Evolutionary conservation across 805 yeast genomes (phyloP), one percentile per base, ranked within the genome.

Genomic region (Cyberlindnera mrakii): DNA sequence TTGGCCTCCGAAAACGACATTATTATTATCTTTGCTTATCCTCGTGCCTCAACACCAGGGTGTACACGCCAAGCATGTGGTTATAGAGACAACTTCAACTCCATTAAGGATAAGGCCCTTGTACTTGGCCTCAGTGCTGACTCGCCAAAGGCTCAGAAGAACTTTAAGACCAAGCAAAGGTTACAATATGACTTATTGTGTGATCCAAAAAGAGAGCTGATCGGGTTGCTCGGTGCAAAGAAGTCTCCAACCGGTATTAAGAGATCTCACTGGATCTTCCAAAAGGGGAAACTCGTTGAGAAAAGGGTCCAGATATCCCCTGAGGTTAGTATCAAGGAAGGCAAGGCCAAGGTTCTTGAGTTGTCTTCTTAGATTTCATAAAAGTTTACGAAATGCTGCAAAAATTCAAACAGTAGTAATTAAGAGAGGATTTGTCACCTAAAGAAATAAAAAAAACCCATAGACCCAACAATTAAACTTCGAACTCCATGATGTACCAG

Each of bases 51-150:
- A 20, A 91, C 98, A 0, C 96, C 96, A 1, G 99, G 99, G 3
- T 93, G 99, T 64, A 91, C 99, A 1, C 77, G 88, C 54, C 99
- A 91, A 66, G 97, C 90, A 3, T 76, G 85, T 60, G 96, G 96
- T 0, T 93, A 84, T 61, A 80, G 93, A 54, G 81, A 77, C 50
- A 77, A 77, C 53, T 81, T 66, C 60, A 68, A 72, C 3, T 67
- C 72, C 34, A 74, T 85, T 54, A 62, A 68, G 37, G 66, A 74
- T 32, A 74, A 74, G 19, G 82, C 80, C 2, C 66, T 75, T 0
- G 82, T 91, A 1, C 80, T 75, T 53, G 99, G 99, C 0, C 62
- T 91, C 39, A 83, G 95, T 56, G 82, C 91, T 4, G 99, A 91
- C 59, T 56, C 79, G n/a, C 81, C 85, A 25, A 75, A 75, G 49